Evolutionary conservation across 768 basidiomycete species (phyloP).

Genomic region (Leccinum fibrillosum): DNA sequence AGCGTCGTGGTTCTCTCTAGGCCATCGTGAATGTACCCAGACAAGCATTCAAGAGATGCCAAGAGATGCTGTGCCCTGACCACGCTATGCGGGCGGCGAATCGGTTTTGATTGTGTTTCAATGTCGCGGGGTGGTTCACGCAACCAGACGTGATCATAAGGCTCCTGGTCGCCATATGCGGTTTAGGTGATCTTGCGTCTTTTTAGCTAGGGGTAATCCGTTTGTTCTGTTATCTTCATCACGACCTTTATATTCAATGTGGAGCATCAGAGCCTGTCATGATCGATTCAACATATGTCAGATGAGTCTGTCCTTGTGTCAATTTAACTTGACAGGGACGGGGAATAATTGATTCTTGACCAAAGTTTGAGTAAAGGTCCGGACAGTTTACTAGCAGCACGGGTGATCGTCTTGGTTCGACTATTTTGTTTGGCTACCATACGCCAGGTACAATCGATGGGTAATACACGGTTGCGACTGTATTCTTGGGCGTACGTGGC

Average conservation of each 20-base stretch:
- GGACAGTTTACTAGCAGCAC: not conserved
- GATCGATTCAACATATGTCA: not conserved
- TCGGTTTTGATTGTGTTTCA: slow-evolving; percentile 57
- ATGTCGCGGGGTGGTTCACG: slow-evolving; percentile 61
- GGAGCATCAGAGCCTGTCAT: not conserved
- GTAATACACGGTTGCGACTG: slow-evolving; percentile 5
- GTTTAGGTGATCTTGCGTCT: not conserved
- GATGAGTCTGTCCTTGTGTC: not conserved
- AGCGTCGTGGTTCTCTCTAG: slow-evolving; percentile 47
- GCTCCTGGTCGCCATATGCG: not conserved
- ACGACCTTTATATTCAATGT: not conserved
- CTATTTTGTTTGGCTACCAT: not conserved
- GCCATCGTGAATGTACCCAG: slow-evolving; percentile 13
- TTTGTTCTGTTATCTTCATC: not conserved
- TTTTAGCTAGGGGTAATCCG: not conserved
- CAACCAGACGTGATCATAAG: slow-evolving; percentile 9
- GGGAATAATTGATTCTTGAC: not conserved
- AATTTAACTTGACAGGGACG: not conserved
- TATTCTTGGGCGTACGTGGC: not conserved
- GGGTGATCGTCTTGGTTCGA: not conserved
- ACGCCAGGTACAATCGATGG: not conserved
- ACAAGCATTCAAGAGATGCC: slow-evolving; percentile 44
- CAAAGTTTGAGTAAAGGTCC: not conserved
- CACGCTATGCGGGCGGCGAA: slow-evolving; percentile 46
- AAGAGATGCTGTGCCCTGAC: slow-evolving; percentile 64